These are phyloP conservation scores for Dioszegia crocea DNA, from an alignment of 768 basidiomycete genomes.

Conservation along the genomic window DNA sequence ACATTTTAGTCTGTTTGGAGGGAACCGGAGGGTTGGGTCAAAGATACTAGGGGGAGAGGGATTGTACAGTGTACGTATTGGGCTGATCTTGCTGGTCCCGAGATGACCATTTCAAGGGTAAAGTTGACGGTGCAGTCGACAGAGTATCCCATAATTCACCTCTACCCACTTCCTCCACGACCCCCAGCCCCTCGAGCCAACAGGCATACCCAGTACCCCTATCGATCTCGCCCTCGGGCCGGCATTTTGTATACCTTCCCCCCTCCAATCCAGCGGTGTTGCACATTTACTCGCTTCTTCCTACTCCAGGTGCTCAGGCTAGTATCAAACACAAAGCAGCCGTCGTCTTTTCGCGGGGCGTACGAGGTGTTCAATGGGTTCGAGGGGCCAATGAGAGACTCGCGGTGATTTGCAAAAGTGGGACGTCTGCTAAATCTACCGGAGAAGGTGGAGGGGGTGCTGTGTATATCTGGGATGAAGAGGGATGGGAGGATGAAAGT, in stretches of 20 bases:
- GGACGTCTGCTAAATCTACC: not conserved
- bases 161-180: slow-evolving; percentile 53
- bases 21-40: slow-evolving; percentile 79
- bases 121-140: slow-evolving; percentile 28
- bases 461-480: slow-evolving; percentile 45
- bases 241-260: slow-evolving; percentile 62
- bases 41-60: slow-evolving; percentile 74
- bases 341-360: slow-evolving; percentile 62
- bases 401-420: slow-evolving; percentile 13
- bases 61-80: slow-evolving; percentile 69
- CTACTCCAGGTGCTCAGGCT: slow-evolving; percentile 54
- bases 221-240: slow-evolving; percentile 76
- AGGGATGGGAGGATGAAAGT: slow-evolving; percentile 41
- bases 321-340: slow-evolving; percentile 21
- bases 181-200: slow-evolving; percentile 54
- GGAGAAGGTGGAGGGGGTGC: slow-evolving; percentile 6
- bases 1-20: slow-evolving; percentile 68
- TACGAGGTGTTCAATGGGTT: slow-evolving; percentile 73
- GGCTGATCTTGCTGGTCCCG: not conserved
- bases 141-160: slow-evolving; percentile 9
- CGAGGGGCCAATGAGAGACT: not conserved
- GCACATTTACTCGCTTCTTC: slow-evolving; percentile 70
- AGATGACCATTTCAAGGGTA: no score
- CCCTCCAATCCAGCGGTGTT: slow-evolving; percentile 56
- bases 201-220: slow-evolving; percentile 62